Base-by-base conservation (phyloP, 2,329 filamentous ascomycete species). In the Sarocladiaceae sp. region DNA sequence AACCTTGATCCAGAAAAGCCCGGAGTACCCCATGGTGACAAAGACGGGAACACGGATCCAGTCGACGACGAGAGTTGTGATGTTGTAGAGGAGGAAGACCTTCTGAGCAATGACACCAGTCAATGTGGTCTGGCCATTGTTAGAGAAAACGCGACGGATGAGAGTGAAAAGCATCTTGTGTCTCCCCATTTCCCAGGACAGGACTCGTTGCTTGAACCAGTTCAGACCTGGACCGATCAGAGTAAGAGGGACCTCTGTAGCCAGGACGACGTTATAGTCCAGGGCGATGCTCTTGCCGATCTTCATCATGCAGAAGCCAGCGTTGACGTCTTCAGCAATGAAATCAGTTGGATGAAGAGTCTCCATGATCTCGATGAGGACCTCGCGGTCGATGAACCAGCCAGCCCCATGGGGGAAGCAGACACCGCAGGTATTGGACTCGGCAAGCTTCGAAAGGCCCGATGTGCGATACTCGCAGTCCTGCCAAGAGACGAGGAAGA, bases 271-370 rank as follows among this genome's bases (percentile, higher is more conserved):
- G 13, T 35, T 35, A 7, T 20, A 18, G 16, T 35, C 33, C 6
- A 18, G 18, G n/a, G 33, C 33, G 33, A 35, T 35, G 33, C 9
- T 6, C 18, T 35, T 35, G n/a, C 33, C 33, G 6, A 35, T 35
- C 18, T 18, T 20, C 33, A 35, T 35, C 15, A 35, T 19, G 33
- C 15, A 18, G 18, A 35, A 35, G 9, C 33, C 33, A 7, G 33
- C n/a, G 18, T 35, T 35, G 33, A 35, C 33, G 18, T 35, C 33
- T 15, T 35, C 33, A 20, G 33, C 33, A 13, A 35, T 35, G 33
- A 35, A 35, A 20, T 35, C 33, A 4, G 33, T 35, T 6, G 33
- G 33, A 15, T 35, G 33, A 19, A 19, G 33, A 5, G n/a, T 35
- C 15, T 20, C 18, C 4, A 19, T 5, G 15, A 35, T 35, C 33